Evolutionary conservation across 441 rosid genomes (phyloP), one percentile per base, ranked within the genome.

Genomic region (Croton setiger): DNA sequence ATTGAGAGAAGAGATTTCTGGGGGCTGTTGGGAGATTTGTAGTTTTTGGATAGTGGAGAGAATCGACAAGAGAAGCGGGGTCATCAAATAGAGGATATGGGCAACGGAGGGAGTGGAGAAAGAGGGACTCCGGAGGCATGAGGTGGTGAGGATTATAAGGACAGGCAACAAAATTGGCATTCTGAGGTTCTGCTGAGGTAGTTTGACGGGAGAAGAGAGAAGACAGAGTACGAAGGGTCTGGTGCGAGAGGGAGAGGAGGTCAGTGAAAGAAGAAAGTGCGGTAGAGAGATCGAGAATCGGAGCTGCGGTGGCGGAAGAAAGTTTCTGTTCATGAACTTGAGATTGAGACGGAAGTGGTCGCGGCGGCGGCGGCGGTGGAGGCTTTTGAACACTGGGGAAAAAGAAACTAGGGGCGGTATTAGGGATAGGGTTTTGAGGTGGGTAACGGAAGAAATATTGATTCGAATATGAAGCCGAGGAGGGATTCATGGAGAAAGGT

Each of bases 101-200:
- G 85, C 98, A 92, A 53, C 68, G 80, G 55, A 92, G 89, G 49
- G 83, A 83, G 79, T 92, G 98, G 49, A 79, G 68, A 67, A 92
- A 94, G 76, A 94, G 97, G 21, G 86, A 68, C 21, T 84, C 86
- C 0, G 93, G 90, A 13, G 97, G 93, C 83, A 88, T 69, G 59
- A 82, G 86, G 67, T 92, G 97, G 77, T 85, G 84, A 0, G 80
- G 79, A 62, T 88, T 87, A 80, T 77, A 79, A 31, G 87, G 88
- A 73, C 96, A 91, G 39, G 85, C 67, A 72, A 86, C 76, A 12
- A 75, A 78, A 27, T 73, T 66, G 66, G 58, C 75, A 60, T 70
- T 76, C 27, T 41, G 74, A 60, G 77, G 65, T 20, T 79, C 70
- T 15, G 18, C 65, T 35, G 75, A 82, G 71, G 71, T 70, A 44